Base-by-base conservation (phyloP, 2,329 filamentous ascomycete genomes). In the Bipolaris sorokiniana region DNA sequence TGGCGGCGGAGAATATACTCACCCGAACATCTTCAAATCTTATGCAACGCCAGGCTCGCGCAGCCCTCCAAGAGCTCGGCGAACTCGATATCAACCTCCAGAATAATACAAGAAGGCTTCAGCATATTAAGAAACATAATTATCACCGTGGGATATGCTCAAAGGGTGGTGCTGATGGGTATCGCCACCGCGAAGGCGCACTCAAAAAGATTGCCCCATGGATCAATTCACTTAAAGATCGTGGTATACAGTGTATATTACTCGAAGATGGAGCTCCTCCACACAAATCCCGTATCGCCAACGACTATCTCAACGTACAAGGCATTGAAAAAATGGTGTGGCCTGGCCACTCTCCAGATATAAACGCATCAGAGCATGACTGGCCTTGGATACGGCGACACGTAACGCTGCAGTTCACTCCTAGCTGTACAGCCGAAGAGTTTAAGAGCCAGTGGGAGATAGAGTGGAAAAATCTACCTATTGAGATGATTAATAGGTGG, bases 341-440 rank as follows among this genome's bases (percentile, higher is more conserved):
- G 59, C 53, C 48, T 3, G 44, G 59, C 10, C 51, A 61, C 44
- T 58, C 44, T 15, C 51, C 54, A 4, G 38, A 61, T 7, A 28
- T 58, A 6, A 61, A 61, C 36, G 48, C 58, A 38, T 36, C 28
- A 15, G 45, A 61, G 51, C 54, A 61, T 46, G 48, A 51, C 46
- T 61, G 47, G 58, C 53, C 49, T 15, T 56, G 46, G 53, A 47
- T 60, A 10, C 28, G 45, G 26, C 31, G 44, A 3, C 40, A 55
- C 22, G 22, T 58, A 10, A 58, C 54, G 3, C 31, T 28, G 37
- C 18, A 58, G 10, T 61, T 55, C 38, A 42, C 42, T 3, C 58
- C 40, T 40, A 48, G 40, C 15, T 51, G 36, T 5, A 58, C 10
- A 16, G 18, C 1, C 2, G 13, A 51, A 15, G 2, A 58, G 42